Conservation (phyloP, 176 grass and related monocot species). For the Elaeis guineensis region DNA sequence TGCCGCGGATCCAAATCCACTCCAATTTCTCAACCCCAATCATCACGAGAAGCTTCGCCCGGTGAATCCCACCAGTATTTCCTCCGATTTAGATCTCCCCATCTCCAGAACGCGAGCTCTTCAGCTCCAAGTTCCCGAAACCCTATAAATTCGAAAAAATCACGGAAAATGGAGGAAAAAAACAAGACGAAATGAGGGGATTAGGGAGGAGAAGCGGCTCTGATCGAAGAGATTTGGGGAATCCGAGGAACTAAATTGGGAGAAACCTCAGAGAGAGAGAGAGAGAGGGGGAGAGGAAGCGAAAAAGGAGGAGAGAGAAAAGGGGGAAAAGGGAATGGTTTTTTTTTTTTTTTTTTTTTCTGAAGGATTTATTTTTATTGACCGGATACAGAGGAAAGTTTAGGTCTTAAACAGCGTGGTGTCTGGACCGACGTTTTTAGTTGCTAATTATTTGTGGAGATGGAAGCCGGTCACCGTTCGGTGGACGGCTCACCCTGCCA, state of each 20-base stretch:
- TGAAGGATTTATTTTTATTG: neutral
- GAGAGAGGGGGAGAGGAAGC: conserved; percentile 24
- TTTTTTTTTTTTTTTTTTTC: conserved; percentile 9
- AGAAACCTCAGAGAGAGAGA: conserved; percentile 1
- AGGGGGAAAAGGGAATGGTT: conserved; percentile 12
- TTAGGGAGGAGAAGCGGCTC: conserved; percentile 9
- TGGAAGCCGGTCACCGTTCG: conserved; percentile 28
- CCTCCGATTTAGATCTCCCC: neutral
- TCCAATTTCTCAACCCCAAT: conserved; percentile 1
- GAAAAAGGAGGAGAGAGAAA: conserved; percentile 6
- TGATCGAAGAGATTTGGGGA: conserved; percentile 29
- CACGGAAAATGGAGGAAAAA: conserved; percentile 12
- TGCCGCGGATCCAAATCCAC: neutral
- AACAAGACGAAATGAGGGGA: neutral
- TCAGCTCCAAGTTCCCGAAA: too few relatives aligned
- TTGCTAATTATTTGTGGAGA: neutral
- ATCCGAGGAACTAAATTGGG: conserved; percentile 21
- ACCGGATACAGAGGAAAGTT: neutral
- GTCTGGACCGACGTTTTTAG: neutral
- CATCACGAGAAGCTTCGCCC: conserved; percentile 2
- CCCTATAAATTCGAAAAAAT: conserved; percentile 7
- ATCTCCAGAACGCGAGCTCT: too few relatives aligned
- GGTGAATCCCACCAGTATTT: neutral
- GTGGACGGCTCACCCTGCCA: conserved; percentile 1
- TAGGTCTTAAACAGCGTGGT: neutral